Percentiles rank a stretch among this genome's conserved stretches.
Conservation (phyloP, 805 yeast species). For the Nakazawaea ishiwadae region DNA sequence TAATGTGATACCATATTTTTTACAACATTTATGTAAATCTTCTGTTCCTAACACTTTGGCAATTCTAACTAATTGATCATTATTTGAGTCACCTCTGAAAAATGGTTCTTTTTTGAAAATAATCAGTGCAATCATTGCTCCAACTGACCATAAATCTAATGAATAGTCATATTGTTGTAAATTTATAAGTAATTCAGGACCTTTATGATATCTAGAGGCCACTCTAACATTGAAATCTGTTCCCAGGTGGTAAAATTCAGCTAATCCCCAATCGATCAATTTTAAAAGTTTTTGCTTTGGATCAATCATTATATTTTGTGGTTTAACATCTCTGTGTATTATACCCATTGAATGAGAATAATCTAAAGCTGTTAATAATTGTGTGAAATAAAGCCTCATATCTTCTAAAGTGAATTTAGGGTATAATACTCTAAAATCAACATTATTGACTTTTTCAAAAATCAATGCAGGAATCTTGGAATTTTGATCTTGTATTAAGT, state of each 20-base stretch:
- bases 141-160: conserved; percentile 85
- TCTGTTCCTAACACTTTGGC: conserved; percentile 85
- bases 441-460: conserved; percentile 79
- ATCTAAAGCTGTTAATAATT: conserved; percentile 82
- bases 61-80: conserved; percentile 87
- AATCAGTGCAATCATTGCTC: conserved; percentile 88
- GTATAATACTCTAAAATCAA: conserved; percentile 82
- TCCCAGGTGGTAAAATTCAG: conserved; percentile 88
- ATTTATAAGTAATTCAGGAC: conserved; percentile 85
- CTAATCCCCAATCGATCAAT: conserved; percentile 92
- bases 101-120: conserved; percentile 88
- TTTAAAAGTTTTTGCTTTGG: conserved; percentile 58
- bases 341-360: conserved; percentile 91
- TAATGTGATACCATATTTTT: conserved; percentile 64
- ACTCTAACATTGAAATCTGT: conserved; percentile 89
- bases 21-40: conserved; percentile 60
- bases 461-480: conserved; percentile 85
- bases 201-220: conserved; percentile 88
- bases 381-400: conserved; percentile 78
- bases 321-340: conserved; percentile 92
- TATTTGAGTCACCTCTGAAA: conserved; percentile 87
- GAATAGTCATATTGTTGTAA: conserved; percentile 83
- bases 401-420: conserved; percentile 74
- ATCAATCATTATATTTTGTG: conserved; percentile 92
- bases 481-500: conserved; percentile 83